phyloP scores from a whole-genome alignment of 78 protist genomes.

The Creolimax fragrantissima region DNA sequence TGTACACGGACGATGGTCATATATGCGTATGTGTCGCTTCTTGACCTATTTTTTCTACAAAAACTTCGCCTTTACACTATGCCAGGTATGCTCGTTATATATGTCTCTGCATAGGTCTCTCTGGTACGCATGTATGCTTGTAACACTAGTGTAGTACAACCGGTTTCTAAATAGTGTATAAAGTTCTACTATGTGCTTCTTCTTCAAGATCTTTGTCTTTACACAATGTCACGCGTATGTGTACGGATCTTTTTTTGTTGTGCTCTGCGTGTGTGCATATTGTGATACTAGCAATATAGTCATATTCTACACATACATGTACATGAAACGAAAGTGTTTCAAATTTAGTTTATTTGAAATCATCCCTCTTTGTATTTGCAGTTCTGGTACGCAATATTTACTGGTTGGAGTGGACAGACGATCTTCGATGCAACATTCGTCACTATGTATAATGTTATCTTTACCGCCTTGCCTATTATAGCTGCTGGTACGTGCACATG shows the following conservation, averaged over 20 bases:
- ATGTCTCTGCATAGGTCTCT: slow-evolving; percentile 46
- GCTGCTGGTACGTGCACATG: slow-evolving; percentile 40
- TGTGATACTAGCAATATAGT: too few species aligned
- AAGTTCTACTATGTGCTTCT: too few species aligned
- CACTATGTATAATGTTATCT: slow-evolving; percentile 32
- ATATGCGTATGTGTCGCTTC: slow-evolving; percentile 43
- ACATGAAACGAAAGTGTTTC: too few species aligned
- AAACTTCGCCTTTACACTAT: slow-evolving; percentile 54
- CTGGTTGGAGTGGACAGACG: slow-evolving; percentile 43
- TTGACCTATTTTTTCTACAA: slow-evolving; percentile 81
- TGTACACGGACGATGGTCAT: slow-evolving; percentile 75
- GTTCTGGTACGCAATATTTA: slow-evolving; percentile 55
- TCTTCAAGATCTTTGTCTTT: slow-evolving; percentile 55
- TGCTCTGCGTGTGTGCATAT: too few species aligned
- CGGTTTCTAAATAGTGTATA: too few species aligned
- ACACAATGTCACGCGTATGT: too few species aligned
- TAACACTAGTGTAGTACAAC: too few species aligned
- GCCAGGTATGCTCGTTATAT: slow-evolving; percentile 58
- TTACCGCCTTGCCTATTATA: slow-evolving; percentile 45
- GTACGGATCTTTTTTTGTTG: too few species aligned
- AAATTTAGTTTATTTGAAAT: too few species aligned
- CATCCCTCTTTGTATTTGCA: slow-evolving; percentile 14
- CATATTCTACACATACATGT: not conserved
- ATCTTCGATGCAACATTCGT: not conserved
- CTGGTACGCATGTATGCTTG: too few species aligned